Base-by-base conservation (phyloP, 2,329 filamentous ascomycete species). In the Talaromyces verruculosus region DNA sequence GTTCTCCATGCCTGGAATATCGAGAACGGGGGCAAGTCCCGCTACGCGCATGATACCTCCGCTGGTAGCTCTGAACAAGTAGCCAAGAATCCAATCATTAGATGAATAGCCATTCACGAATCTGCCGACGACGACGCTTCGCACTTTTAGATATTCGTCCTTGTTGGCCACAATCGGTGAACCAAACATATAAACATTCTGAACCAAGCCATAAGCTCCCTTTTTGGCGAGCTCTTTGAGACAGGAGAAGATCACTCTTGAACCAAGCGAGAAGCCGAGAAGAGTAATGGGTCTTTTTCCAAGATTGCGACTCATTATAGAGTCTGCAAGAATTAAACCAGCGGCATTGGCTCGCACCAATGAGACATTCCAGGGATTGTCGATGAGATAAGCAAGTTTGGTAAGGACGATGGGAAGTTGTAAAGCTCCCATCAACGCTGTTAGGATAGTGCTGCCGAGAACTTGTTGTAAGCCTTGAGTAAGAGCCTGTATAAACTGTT, bases 341-440 rank as follows among this genome's bases (percentile, higher is more conserved):
- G 94, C 92, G 65, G 91, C 85, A 72, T 91, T 93, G 35, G 95
- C 95, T 72, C 95, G 88, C 72, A 95, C 92, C 60, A 97, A 86
- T 1, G 95, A 98, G n/a, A 97, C 93, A 30, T 91, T 92, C 95
- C 95, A 99, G 0, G 95, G 95, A 74, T 99, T 99, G 78, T 99
- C 95, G 70, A 99, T 97, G 22, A 99, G 85, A 74, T 99, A 99
- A 0, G 94, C 88, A 10, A 99, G 86, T 76, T 99, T 99, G 0
- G 94, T 93, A 53, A 99, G 82, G 33, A 97, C 89, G 49, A 99
- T 87, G 2, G 95, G 95, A n/a, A 97, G 82, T 76, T 96, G 92
- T 61, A 99, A 83, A 39, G 93, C 93, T 47, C 93, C 90, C 94
- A 99, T 98, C 37, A 99, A 83, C 70, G 90, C 88, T 62, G 93